Base-by-base conservation (phyloP, 2,329 filamentous ascomycete species). In the Akanthomyces uredinophilus region DNA sequence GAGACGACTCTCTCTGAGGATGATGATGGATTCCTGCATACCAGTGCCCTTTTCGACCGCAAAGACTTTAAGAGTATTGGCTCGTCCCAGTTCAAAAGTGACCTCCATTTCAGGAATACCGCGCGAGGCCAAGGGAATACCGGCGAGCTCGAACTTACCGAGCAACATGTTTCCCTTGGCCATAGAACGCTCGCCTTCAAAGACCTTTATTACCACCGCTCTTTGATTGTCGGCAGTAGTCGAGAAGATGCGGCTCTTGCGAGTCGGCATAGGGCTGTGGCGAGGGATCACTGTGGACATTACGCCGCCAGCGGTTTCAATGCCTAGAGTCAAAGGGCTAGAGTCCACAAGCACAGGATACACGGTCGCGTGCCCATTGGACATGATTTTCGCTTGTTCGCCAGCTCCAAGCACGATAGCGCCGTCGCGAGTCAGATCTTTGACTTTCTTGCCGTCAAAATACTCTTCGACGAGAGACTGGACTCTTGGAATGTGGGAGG, bases 381-480 rank as follows among this genome's bases (percentile, higher is more conserved):
- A 90, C 65, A 99, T 84, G 73, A 98, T 88, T 89, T 93, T 94
- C 81, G 90, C 95, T 82, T 98, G 95, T 70, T 98, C 92, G 70
- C 95, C 94, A 67, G 95, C 95, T 81, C 95, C 95, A 77, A 93
- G 98, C 74, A 94, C 95, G 70, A 98, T 94, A 81, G 95, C 95
- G 84, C 98, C 95, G 75, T 99, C 95, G 70, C 94, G 95, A 87
- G 98, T 98, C 78, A 99, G 96, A 80, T 92, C 92, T 91, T 98
- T 98, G 85, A 89, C 93, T 70, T 93, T 92, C 84, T 95, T 92
- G 78, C 92, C 89, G 70, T 75, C 82, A 77, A 98, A 98, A 86
- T 86, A 97, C 79, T 97, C 93, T 84, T 98, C 92, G 68, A 98
- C 90, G 75, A 98, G 88, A 70, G 86, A 77, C 81, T 95, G 90